These are phyloP conservation scores for Stenocarpella maydis DNA, from an alignment of 2,329 filamentous ascomycete species.

Conservation along the genomic window DNA sequence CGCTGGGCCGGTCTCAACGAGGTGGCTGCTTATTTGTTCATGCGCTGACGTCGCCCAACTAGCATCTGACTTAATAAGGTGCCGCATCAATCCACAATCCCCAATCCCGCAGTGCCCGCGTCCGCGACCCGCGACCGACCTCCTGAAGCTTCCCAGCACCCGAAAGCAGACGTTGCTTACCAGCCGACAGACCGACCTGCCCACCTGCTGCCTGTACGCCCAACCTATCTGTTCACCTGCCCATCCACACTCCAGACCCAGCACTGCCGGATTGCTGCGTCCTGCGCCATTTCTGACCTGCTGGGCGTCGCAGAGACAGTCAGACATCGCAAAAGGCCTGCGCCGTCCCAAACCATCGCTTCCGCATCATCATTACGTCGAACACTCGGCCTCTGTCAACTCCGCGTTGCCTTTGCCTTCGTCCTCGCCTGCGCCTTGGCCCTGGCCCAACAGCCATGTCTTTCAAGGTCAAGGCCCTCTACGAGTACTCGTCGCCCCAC, in stretches of 20 bases:
- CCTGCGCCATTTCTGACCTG: neutral
- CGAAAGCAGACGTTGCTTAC: slow-evolving; percentile 21
- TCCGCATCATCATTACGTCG: slow-evolving; percentile 26
- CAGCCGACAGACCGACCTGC: slow-evolving; percentile 11
- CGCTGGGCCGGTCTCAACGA: slow-evolving; percentile 28
- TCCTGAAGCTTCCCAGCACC: slow-evolving; percentile 29
- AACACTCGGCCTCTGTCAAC: slow-evolving; percentile 18
- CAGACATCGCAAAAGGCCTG: neutral
- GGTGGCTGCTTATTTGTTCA: slow-evolving; percentile 42
- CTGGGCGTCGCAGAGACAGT: neutral
- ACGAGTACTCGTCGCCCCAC: slow-evolving; percentile 91
- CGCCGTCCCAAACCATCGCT: slow-evolving; percentile 10
- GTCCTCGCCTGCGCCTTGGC: slow-evolving; percentile 20
- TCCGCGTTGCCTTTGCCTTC: slow-evolving; percentile 15
- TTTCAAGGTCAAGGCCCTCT: slow-evolving; percentile 96
- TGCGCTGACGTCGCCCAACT: slow-evolving; percentile 60
- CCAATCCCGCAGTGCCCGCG: slow-evolving; percentile 18
- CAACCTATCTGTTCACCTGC: neutral
- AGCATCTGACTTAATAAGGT: slow-evolving; percentile 37
- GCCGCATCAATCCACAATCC: too few species aligned
- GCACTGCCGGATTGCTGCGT: slow-evolving; percentile 10
- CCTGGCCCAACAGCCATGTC: slow-evolving; percentile 64
- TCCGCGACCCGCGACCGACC: slow-evolving; percentile 15
- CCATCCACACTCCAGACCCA: neutral
- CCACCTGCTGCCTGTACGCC: slow-evolving; percentile 2